phyloP scores from a whole-genome alignment of 371 early-diverging fungal species.

The Mortierella sp. region DNA sequence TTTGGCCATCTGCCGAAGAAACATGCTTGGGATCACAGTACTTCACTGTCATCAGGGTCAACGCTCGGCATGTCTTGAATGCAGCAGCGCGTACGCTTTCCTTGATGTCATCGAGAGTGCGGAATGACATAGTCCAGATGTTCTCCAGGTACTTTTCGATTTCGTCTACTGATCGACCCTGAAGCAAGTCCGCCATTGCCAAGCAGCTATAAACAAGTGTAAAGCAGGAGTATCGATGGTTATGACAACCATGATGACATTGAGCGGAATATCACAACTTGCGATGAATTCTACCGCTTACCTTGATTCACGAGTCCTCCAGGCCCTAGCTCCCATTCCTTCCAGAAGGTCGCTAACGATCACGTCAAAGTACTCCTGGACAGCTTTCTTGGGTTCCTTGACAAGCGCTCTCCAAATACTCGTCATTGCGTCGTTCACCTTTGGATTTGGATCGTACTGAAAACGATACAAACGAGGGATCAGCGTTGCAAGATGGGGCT shows the following conservation, averaged over 20 bases:
- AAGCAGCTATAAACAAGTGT: conserved; percentile 59
- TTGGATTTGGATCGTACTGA: conserved; percentile 89
- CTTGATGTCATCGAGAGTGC: conserved; percentile 93
- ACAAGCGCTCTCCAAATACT: conserved; percentile 89
- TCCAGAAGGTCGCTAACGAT: conserved; percentile 83
- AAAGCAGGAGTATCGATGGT: background rate
- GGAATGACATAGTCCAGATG: conserved; percentile 90
- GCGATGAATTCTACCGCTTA: conserved; percentile 1
- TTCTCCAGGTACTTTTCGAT: conserved; percentile 80
- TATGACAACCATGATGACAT: too few species aligned
- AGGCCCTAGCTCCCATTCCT: conserved; percentile 83
- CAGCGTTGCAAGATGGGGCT: conserved; percentile 78
- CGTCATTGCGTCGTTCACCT: conserved; percentile 89
- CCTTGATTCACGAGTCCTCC: conserved; percentile 87
- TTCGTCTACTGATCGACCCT: conserved; percentile 73
- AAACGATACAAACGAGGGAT: conserved; percentile 88
- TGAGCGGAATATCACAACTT: too few species aligned
- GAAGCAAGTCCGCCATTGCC: conserved; percentile 83
- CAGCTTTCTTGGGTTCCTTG: conserved; percentile 77
- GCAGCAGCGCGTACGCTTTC: conserved; percentile 91
- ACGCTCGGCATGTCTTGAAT: conserved; percentile 78
- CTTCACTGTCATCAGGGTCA: conserved; percentile 83
- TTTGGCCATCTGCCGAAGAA: conserved; percentile 66
- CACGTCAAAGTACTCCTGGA: conserved; percentile 82
- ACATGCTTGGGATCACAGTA: conserved; percentile 84